Evolutionary conservation across 2,329 filamentous ascomycete species (phyloP), one percentile per base, ranked within the genome.

Genomic region (Talaromyces sp.): DNA sequence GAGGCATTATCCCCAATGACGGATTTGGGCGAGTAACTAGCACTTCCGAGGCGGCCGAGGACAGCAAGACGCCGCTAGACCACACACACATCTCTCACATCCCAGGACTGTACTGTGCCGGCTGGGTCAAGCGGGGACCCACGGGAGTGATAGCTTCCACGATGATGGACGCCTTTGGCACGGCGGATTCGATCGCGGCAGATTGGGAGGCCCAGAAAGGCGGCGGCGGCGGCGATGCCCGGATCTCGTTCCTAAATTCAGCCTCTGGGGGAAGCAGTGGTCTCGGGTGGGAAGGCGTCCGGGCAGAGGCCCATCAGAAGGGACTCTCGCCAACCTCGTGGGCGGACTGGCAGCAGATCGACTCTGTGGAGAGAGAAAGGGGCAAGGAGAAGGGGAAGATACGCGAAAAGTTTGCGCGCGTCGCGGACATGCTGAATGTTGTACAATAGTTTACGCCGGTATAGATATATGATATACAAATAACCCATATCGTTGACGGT

Each of bases 91-190:
- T 82, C 64, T 69, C 79, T 66, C 71, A 84, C 73, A 70, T 90
- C 0, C 85, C 88, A 0, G 92, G 93, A 0, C 75, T 96, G 30
- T 99, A 99, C 77, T 96, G 92, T 66, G 90, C 93, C 17, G 95
- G 95, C 0, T 99, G 95, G 95, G 92, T 97, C 10, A 98, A 98
- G 78, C 85, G 89, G 39, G 95, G 95, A 0, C 93, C 95, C 0
- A 97, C 92, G 0, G 95, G 95, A 2, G 93, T 98, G 3, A 99
- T 99, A 73, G 93, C 93, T 1, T 92, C 89, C 32, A 99, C 95
- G 0, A 96, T 99, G 92, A 86, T 89, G 63, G 95, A 99, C 73
- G 93, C 95, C 0, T 99, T 98, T 70, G 84, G 85, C 9, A 96
- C 92, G 0, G 95, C 88, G 1, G 93, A 97, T 71, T 86, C 89